phyloP scores from a whole-genome alignment of 75 land plant species.

The Sequoia sempervirens region DNA sequence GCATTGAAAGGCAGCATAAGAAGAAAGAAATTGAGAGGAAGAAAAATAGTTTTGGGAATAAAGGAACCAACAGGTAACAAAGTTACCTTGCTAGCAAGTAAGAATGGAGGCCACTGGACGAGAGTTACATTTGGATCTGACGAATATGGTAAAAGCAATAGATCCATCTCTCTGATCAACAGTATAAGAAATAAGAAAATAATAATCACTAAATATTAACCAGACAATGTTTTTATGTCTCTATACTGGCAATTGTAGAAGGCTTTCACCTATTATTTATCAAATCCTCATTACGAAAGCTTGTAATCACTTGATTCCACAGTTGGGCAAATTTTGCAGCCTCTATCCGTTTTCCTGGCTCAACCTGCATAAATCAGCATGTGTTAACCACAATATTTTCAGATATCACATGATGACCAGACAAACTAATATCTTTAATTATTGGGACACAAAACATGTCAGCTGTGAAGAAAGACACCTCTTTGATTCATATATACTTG shows the following conservation, averaged over 20 bases:
- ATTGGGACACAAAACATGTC: background rate
- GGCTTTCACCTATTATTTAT: constrained; percentile 66
- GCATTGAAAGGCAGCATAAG: background rate
- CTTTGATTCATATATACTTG: background rate
- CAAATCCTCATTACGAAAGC: constrained; percentile 79
- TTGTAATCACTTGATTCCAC: constrained; percentile 84
- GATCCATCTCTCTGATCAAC: constrained; percentile 60
- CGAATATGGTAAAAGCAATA: constrained; percentile 60
- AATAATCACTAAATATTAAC: background rate
- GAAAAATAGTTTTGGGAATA: background rate
- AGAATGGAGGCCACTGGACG: constrained; percentile 75
- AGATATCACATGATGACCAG: background rate
- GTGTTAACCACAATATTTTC: background rate
- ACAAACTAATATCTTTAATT: background rate
- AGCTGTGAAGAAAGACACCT: background rate
- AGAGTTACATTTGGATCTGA: constrained; percentile 21
- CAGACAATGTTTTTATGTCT: background rate
- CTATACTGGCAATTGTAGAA: background rate
- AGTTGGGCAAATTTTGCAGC: constrained; percentile 63
- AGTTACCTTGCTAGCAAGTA: constrained; percentile 81
- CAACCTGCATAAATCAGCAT: constrained; percentile 12
- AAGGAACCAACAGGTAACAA: background rate
- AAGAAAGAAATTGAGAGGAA: background rate
- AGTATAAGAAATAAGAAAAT: background rate
- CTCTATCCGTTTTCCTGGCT: constrained; percentile 27